Evolutionary conservation across 169 alveolate genomes (phyloP).

Genomic region (Eimeria tenella): DNA sequence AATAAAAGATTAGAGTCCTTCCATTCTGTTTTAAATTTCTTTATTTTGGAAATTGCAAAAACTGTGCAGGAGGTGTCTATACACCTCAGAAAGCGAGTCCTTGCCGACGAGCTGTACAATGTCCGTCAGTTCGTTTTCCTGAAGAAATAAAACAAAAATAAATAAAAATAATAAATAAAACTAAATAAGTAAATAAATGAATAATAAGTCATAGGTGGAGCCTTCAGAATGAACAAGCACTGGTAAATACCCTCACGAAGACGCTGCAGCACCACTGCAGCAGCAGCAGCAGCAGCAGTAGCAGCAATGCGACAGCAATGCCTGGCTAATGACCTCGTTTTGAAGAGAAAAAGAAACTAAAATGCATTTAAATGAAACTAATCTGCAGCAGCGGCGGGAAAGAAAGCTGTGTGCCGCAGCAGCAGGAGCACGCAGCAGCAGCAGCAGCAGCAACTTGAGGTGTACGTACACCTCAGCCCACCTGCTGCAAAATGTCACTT

Average conservation of each 20-base stretch:
- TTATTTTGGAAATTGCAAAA: neutral
- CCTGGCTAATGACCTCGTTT: neutral
- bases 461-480: neutral
- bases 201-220: no score
- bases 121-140: slow-evolving; percentile 97
- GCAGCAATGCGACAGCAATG: no score
- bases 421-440: no score
- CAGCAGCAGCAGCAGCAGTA: no score
- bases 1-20: neutral
- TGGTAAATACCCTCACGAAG: no score
- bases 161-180: neutral
- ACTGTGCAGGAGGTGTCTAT: neutral
- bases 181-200: no score
- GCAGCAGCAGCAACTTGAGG: neutral
- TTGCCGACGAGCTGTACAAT: slow-evolving; percentile 99
- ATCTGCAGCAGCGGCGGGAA: no score
- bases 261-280: neutral
- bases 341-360: neutral
- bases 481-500: slow-evolving; percentile 93
- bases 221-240: no score
- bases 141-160: slow-evolving; percentile 46
- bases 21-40: neutral
- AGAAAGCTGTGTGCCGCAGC: no score
- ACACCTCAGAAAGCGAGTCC: slow-evolving; percentile 97
- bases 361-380: no score